Percentiles rank a stretch among this genome's conserved stretches.
These are phyloP conservation scores for Sphaerostilbella broomeana DNA, from an alignment of 2,329 filamentous ascomycete genomes.

Conservation along the genomic window DNA sequence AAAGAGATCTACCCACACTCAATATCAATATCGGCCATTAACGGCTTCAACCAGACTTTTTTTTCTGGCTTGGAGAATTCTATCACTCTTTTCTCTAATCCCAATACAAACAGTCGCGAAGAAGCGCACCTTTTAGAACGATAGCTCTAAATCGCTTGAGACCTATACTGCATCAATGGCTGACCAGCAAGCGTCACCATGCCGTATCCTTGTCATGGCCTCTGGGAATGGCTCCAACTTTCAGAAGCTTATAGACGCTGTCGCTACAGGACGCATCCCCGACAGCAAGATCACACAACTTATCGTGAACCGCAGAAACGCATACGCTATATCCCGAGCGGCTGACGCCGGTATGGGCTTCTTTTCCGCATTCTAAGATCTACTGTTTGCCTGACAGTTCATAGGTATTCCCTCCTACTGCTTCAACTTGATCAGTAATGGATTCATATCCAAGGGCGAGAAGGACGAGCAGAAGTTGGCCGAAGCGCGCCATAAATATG, in stretches of 20 bases:
- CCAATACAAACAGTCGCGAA: too few relatives aligned
- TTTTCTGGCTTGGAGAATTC: too few relatives aligned
- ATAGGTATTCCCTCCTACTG: conserved; percentile 63
- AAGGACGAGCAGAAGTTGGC: conserved; percentile 47
- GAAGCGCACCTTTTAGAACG: too few relatives aligned
- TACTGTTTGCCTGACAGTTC: neutral
- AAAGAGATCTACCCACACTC: too few relatives aligned
- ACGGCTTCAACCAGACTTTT: too few relatives aligned
- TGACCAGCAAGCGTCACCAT: conserved; percentile 18
- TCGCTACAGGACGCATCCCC: conserved; percentile 33
- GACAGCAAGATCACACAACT: conserved; percentile 39
- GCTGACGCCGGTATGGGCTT: conserved; percentile 34
- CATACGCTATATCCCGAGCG: conserved; percentile 36
- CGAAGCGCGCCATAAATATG: conserved; percentile 61
- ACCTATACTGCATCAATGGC: conserved; percentile 3
- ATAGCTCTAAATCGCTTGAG: too few relatives aligned
- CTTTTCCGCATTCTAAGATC: neutral
- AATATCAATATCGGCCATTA: too few relatives aligned
- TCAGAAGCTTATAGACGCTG: conserved; percentile 59
- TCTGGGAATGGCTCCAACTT: conserved; percentile 72
- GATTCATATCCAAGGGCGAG: conserved; percentile 51
- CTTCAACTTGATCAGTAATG: conserved; percentile 74
- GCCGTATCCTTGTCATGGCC: conserved; percentile 60
- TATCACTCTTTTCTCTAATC: too few relatives aligned
- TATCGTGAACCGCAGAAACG: conserved; percentile 42